A percentile compares a stretch with the other conserved stretches of the same genome.
phyloP scores from a whole-genome alignment of 495 filamentous ascomycete genomes.

The Podospora pseudoanserina region DNA sequence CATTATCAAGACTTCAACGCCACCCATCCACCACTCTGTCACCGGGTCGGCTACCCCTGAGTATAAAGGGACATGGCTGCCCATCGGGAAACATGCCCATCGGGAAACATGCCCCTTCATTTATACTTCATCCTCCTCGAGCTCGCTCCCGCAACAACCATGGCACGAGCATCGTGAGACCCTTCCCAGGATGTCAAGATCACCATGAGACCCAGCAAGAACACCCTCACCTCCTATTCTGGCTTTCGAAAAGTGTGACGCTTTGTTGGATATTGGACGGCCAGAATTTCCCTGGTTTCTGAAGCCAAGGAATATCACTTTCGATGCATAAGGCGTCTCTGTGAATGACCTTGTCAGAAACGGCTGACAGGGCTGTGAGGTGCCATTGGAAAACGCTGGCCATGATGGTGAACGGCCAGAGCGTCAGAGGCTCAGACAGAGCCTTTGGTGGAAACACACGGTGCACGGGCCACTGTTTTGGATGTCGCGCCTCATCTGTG shows the following conservation, averaged over 20 bases:
- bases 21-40: not conserved
- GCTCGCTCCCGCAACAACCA: not conserved
- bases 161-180: not conserved
- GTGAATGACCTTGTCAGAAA: not conserved
- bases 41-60: too few relatives aligned
- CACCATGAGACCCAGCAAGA: not conserved
- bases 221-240: too few relatives aligned
- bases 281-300: not conserved
- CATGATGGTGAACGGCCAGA: too few relatives aligned
- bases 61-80: not conserved
- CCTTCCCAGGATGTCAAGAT: not conserved
- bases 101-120: not conserved
- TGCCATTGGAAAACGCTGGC: not conserved
- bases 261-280: not conserved
- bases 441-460: not conserved
- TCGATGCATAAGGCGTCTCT: too few relatives aligned
- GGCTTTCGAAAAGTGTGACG: not conserved
- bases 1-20: not conserved
- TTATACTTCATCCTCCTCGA: not conserved
- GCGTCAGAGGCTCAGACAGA: too few relatives aligned
- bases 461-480: not conserved
- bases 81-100: not conserved
- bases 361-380: not conserved
- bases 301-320: too few relatives aligned
- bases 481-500: constrained; percentile 11